Base-by-base conservation (phyloP, 768 basidiomycete species). In the Candolleomyces aberdarensis region DNA sequence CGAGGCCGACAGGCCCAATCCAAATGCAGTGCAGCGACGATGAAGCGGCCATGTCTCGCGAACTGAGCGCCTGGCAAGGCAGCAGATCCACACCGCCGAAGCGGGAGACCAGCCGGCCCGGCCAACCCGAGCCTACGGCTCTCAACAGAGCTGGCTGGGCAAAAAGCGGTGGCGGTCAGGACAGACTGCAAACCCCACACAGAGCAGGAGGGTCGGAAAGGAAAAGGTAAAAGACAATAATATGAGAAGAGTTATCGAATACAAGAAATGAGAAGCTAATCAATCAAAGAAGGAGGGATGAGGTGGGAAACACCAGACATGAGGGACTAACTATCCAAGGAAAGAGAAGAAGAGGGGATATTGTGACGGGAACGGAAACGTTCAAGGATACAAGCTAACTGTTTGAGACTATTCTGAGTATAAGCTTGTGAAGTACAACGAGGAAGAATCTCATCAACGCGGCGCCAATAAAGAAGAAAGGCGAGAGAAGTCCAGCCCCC, bases 401-500 rank as follows among this genome's bases (percentile, higher is more conserved):
- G 40, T 4, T 41, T 41, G 36, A 59, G 14, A 22, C 3, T 5
- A 2, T 11, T 3, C 40, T 54, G n/a, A 14, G 20, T 3, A 55
- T 61, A 61, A 3, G 60, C 60, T n/a, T 57, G 11, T 5, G 55
- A 48, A 7, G 56, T 57, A 46, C 31, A 20, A 1, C 41, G 6
- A 1, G 60, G 44, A 9, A 57, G 8, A 14, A 61, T 48, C 46
- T 61, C 55, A 20, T 61, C 60, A 13, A 61, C 48, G 3, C 47
- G 17, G 13, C 60, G 19, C 60, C 60, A 53, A 43, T 61, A 61
- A 5, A 40, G 20, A 19, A 61, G 60, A 47, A 61, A 61, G 3
- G 60, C 60, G 4, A 61, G 55, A 1, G 60, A 61, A 7, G 60
- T 61, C 60, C 60, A 61, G 17, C 60, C 60, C 1, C 54, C 60